Conservation (phyloP, 164 flowering plant genomes). For the Vitis labrusca region DNA sequence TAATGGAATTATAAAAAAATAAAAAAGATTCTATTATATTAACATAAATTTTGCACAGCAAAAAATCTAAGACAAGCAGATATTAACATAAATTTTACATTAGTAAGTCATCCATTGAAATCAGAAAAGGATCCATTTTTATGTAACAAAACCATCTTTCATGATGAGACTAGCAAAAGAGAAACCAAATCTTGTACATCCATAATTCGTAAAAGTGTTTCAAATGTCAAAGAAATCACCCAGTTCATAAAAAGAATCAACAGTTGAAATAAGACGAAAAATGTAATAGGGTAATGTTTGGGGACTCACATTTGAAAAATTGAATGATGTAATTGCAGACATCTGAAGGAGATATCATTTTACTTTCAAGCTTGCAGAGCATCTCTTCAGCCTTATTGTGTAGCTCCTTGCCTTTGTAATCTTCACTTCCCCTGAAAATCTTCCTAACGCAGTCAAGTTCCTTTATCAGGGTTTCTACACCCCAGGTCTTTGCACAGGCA, state of each 20-base stretch:
- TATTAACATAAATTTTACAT: too few relatives aligned
- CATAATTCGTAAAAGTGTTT: too few relatives aligned
- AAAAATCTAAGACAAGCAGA: too few relatives aligned
- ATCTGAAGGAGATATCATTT: constrained; percentile 56
- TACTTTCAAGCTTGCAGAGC: constrained; percentile 54
- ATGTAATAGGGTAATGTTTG: constrained; percentile 6
- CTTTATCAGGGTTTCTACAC: constrained; percentile 57
- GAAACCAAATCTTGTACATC: too few relatives aligned
- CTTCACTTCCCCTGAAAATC: constrained; percentile 73
- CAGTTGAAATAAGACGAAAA: constrained; percentile 1
- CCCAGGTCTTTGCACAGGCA: constrained; percentile 80
- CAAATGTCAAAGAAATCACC: too few relatives aligned
- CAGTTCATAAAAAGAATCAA: not conserved
- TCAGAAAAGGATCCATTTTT: too few relatives aligned
- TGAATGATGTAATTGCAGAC: constrained; percentile 61
- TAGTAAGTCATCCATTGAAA: too few relatives aligned
- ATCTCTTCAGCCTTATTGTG: constrained; percentile 60
- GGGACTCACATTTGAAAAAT: constrained; percentile 73
- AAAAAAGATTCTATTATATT: too few relatives aligned
- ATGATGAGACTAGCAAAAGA: too few relatives aligned
- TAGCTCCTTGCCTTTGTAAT: constrained; percentile 72
- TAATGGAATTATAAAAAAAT: too few relatives aligned
- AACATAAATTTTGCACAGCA: too few relatives aligned
- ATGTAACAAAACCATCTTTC: too few relatives aligned
- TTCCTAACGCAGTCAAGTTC: constrained; percentile 89